These are phyloP conservation scores for Chaetothyriales sp. DNA, from an alignment of 2,329 filamentous ascomycete genomes.

Conservation along the genomic window DNA sequence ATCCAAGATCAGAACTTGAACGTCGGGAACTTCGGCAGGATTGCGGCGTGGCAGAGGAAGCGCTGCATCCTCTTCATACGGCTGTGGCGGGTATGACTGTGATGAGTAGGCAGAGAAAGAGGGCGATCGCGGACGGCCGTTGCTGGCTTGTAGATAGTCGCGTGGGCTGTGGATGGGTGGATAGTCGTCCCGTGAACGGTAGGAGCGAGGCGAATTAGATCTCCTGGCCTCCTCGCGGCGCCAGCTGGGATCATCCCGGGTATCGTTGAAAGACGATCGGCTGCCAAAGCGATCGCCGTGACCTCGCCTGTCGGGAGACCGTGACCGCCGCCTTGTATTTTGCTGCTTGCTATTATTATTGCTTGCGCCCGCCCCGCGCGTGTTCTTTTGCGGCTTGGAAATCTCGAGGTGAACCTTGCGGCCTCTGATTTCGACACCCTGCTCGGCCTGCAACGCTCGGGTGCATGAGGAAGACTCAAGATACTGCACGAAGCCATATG, in stretches of 20 bases:
- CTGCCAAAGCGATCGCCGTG: slow-evolving; percentile 20
- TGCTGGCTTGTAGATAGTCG: slow-evolving; percentile 30
- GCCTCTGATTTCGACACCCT: slow-evolving; percentile 70
- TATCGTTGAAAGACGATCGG: slow-evolving; percentile 30
- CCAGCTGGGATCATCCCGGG: slow-evolving; percentile 34
- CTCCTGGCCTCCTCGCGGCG: slow-evolving; percentile 51
- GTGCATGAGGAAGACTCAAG: slow-evolving; percentile 60
- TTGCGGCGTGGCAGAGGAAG: slow-evolving; percentile 60
- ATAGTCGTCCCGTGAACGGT: slow-evolving; percentile 51
- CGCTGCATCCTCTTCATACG: slow-evolving; percentile 42
- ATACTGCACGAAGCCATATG: slow-evolving; percentile 94
- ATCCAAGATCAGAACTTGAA: slow-evolving; percentile 71
- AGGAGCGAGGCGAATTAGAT: slow-evolving; percentile 44
- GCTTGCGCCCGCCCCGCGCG: slow-evolving; percentile 24
- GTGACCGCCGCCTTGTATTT: slow-evolving; percentile 25
- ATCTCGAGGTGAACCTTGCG: slow-evolving; percentile 91
- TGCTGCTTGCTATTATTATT: slow-evolving; percentile 39
- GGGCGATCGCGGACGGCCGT: slow-evolving; percentile 49
- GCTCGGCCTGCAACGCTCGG: slow-evolving; percentile 58
- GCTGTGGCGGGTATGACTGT: slow-evolving; percentile 49
- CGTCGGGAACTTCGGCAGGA: slow-evolving; percentile 66
- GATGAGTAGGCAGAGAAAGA: slow-evolving; percentile 41
- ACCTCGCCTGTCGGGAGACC: slow-evolving; percentile 25
- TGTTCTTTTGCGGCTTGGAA: slow-evolving; percentile 73
- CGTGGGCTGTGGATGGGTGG: slow-evolving; percentile 25